These are phyloP conservation scores for Ichthyophthirius multifiliis DNA, from an alignment of 169 alveolate genomes.

Conservation along the genomic window DNA sequence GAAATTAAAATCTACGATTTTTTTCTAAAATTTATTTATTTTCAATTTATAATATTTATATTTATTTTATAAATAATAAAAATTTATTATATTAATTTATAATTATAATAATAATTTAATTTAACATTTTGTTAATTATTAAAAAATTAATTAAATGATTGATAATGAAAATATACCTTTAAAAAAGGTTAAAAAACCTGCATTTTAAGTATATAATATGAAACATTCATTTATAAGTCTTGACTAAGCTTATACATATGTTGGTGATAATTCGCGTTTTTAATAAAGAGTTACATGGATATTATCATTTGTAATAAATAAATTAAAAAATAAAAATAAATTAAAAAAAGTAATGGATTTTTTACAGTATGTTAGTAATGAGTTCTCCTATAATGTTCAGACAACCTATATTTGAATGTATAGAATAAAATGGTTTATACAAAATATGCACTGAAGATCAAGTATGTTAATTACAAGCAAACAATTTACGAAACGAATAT, in stretches of 20 bases:
- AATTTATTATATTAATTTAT: no score
- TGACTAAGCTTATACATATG: constrained; percentile 33
- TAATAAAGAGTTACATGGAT: constrained; percentile 16
- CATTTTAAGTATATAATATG: constrained; percentile 30
- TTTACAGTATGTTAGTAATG: constrained; percentile 21
- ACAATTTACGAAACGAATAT: neutral
- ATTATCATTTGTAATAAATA: neutral
- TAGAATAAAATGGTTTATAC: neutral
- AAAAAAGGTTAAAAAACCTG: constrained; percentile 33
- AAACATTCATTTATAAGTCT: constrained; percentile 9
- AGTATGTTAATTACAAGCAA: neutral
- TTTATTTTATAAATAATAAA: no score
- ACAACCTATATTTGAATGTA: neutral
- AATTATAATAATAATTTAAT: no score
- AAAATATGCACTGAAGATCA: neutral
- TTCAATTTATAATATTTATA: no score
- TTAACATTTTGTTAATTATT: no score
- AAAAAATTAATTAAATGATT: no score
- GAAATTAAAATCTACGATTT: no score
- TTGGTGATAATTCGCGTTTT: constrained; percentile 32
- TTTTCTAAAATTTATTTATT: no score
- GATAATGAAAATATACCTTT: no score
- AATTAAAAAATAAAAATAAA: neutral
- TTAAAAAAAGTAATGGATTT: neutral
- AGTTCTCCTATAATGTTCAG: constrained; percentile 13